These are phyloP conservation scores for Hyphopichia khmerensis DNA, from an alignment of 1,139 yeast genomes.

Conservation along the genomic window DNA sequence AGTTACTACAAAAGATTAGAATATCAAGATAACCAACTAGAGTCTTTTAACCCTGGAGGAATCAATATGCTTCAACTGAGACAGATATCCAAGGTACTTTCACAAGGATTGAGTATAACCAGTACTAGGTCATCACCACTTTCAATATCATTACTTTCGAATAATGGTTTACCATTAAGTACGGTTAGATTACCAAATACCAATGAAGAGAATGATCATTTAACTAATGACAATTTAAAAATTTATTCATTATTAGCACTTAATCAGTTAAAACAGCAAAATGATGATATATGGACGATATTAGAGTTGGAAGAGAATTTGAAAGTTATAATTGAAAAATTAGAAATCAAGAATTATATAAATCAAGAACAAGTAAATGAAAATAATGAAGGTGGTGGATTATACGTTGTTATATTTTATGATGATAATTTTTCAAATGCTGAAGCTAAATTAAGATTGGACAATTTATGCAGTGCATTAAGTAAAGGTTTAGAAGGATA, in stretches of 20 bases:
- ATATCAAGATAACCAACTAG: no score
- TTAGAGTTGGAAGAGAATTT: constrained; percentile 32
- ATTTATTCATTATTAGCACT: constrained; percentile 47
- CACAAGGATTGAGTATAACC: constrained; percentile 32
- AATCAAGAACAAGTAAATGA: not conserved
- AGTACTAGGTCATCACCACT: constrained; percentile 21
- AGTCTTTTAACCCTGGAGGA: no score
- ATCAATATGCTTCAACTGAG: constrained; percentile 46
- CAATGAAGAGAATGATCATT: constrained; percentile 9
- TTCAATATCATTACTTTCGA: constrained; percentile 43
- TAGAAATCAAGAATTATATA: constrained; percentile 6
- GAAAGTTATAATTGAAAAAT: constrained; percentile 26
- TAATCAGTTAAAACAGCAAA: constrained; percentile 26
- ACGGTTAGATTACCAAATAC: constrained; percentile 24
- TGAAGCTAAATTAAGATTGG: constrained; percentile 44
- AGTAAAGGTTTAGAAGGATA: constrained; percentile 33
- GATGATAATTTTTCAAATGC: constrained; percentile 33
- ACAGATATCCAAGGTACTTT: constrained; percentile 41
- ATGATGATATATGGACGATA: constrained; percentile 23
- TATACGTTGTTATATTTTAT: constrained; percentile 34
- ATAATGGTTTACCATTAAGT: constrained; percentile 41
- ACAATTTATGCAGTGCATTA: constrained; percentile 31
- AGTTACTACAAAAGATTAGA: no score
- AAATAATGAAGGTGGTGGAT: constrained; percentile 7
- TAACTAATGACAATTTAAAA: constrained; percentile 40